Evolutionary conservation across 805 yeast species (phyloP).

Genomic region (Candida glaebosa): DNA sequence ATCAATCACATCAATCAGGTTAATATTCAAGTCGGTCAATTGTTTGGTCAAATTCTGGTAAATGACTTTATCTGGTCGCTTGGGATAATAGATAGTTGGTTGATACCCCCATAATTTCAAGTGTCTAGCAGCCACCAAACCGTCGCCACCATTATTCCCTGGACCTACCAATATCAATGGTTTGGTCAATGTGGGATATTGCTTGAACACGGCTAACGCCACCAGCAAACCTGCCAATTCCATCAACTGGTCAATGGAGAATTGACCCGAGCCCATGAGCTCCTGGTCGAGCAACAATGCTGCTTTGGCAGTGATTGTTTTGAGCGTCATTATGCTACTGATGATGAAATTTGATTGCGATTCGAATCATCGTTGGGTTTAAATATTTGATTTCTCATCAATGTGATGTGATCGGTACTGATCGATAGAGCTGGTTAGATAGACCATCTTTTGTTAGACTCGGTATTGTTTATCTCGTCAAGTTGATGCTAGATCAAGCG

Average conservation of each 20-base stretch:
- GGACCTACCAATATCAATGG: conserved; percentile 84
- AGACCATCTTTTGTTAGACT: not conserved
- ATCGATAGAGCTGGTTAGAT: not conserved
- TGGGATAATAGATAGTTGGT: conserved; percentile 81
- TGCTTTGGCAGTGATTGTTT: conserved; percentile 36
- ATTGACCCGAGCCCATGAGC: conserved; percentile 80
- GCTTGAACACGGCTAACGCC: conserved; percentile 74
- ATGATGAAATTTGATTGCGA: not conserved
- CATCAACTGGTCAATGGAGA: conserved; percentile 86
- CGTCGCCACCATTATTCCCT: conserved; percentile 97
- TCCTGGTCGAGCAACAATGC: conserved; percentile 84
- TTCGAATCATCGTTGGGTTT: not conserved
- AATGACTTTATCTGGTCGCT: conserved; percentile 50
- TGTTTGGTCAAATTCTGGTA: conserved; percentile 64
- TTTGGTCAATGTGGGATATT: conserved; percentile 51
- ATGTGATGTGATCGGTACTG: not conserved
- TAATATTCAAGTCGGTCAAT: conserved; percentile 59
- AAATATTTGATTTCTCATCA: not conserved
- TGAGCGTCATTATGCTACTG: conserved; percentile 11
- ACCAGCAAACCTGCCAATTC: conserved; percentile 95
- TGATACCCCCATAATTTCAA: conserved; percentile 63
- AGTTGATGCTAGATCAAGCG: too few relatives aligned
- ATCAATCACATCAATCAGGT: not conserved
- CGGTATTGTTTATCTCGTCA: too few relatives aligned
- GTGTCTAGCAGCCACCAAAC: conserved; percentile 93